Conservation (phyloP, 2,329 filamentous ascomycete genomes). For the Alternaria metachromatica region DNA sequence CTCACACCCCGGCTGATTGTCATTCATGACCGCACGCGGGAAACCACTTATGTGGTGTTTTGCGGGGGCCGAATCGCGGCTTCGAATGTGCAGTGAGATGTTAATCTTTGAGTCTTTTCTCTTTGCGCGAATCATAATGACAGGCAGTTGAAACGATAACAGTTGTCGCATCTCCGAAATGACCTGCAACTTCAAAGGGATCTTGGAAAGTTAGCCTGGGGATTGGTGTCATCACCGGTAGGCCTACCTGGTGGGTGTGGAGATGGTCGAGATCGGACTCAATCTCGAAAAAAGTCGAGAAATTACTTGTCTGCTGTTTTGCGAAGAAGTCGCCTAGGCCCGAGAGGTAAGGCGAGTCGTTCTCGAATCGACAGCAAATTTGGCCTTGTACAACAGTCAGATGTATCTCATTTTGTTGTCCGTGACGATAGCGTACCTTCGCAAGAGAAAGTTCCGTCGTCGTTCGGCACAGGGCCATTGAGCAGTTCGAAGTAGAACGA, state of each 20-base stretch:
- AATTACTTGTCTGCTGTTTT: neutral
- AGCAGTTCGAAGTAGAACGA: conserved; percentile 27
- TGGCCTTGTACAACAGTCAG: conserved; percentile 3
- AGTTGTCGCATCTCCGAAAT: neutral
- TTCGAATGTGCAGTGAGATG: conserved; percentile 1
- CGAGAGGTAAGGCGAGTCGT: neutral
- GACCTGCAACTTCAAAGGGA: neutral
- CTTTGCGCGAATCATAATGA: neutral
- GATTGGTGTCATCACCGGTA: neutral
- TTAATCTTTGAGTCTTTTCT: neutral
- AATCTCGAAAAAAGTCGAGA: neutral
- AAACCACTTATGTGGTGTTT: conserved; percentile 8
- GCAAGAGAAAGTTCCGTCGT: neutral
- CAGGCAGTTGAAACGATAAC: neutral
- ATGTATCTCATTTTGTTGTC: neutral
- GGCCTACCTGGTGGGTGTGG: neutral
- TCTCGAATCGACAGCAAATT: conserved; percentile 19
- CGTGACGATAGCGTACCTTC: neutral
- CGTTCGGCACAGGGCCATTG: neutral
- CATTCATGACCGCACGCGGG: conserved; percentile 1
- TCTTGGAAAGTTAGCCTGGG: neutral
- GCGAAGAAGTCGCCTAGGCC: neutral
- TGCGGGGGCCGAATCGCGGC: neutral
- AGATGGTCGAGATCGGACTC: neutral
- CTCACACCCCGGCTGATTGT: neutral